Base-by-base conservation (phyloP, 140 eudicot genomes). In the Ambrosia hybrid region DNA sequence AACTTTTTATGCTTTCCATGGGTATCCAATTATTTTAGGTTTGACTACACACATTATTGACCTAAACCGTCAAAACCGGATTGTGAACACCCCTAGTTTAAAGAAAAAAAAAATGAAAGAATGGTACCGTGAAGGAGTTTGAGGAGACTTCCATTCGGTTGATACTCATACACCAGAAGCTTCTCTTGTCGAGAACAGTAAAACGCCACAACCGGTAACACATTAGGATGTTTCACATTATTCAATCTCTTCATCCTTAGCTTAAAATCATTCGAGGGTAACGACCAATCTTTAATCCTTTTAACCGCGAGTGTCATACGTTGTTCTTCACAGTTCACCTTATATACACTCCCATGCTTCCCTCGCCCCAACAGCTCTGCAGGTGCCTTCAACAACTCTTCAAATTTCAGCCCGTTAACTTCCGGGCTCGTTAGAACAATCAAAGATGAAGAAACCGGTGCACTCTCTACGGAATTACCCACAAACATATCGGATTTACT, bases 321-420 rank as follows among this genome's bases (percentile, higher is more conserved):
- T n/a, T 80, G 83, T 72, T 79, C 85, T 45, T 85, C 85, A 41
- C 77, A 77, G 5, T 33, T 79, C 51, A 87, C 96, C 84, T 90
- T 90, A 77, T 85, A 90, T 8, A 90, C 91, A 67, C 91, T 90
- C 39, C 95, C 89, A 15, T 83, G 86, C 15, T 79, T 90, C 60
- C 96, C 96, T 82, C 85, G 82, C 33, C 96, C 96, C 60, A 90
- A 65, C 77, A 90, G 76, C 86, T 90, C 96, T 0, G 96, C 96
- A 0, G 96, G 96, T 1, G 95, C 91, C 80, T 75, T 74, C 39
- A 90, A 70, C 67, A 90, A 62, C 2, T 90, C 87, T 49, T 90
- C 96, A 10, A 90, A 85, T 16, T 71, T 83, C 62, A 90, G 15
- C 17, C 95, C 95, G 64, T 83, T 87, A 10, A 77, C 86, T 34